These are phyloP conservation scores for Pseudomonodictys pantanalensis DNA, from an alignment of 495 filamentous ascomycete species.

Conservation along the genomic window DNA sequence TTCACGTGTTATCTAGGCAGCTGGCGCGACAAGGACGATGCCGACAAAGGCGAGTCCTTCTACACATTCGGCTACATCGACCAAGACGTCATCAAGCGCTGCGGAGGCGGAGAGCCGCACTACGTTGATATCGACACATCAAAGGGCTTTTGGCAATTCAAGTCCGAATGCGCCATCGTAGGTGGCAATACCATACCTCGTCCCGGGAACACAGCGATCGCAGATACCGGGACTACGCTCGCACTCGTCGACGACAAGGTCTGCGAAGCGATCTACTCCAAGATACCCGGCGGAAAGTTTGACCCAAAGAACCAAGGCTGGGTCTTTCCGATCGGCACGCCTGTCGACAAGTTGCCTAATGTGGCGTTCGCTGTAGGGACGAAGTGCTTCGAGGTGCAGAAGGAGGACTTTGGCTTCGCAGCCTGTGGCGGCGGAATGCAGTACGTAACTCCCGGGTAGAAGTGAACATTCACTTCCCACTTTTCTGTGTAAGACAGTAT, in stretches of 20 bases:
- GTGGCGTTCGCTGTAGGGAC: slow-evolving; percentile 68
- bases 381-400: slow-evolving; percentile 64
- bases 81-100: slow-evolving; percentile 53
- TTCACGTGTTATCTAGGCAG: slow-evolving; percentile 73
- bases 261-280: slow-evolving; percentile 65
- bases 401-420: slow-evolving; percentile 68
- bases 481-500: no score
- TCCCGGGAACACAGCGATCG: slow-evolving; percentile 71
- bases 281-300: slow-evolving; percentile 67
- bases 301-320: slow-evolving; percentile 65
- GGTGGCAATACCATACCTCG: slow-evolving; percentile 57
- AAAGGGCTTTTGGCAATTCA: slow-evolving; percentile 71
- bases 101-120: slow-evolving; percentile 53
- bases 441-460: no score
- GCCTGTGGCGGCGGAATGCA: slow-evolving; percentile 56
- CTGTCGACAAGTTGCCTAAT: slow-evolving; percentile 59
- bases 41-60: slow-evolving; percentile 60
- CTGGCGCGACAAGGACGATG: slow-evolving; percentile 55
- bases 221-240: slow-evolving; percentile 75
- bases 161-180: slow-evolving; percentile 58
- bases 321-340: slow-evolving; percentile 58
- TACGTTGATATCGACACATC: slow-evolving; percentile 68
- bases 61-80: slow-evolving; percentile 82
- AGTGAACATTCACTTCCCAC: no score
- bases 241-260: slow-evolving; percentile 64